Base-by-base conservation (phyloP, 148 eudicot species). In the Cornus kousa region DNA sequence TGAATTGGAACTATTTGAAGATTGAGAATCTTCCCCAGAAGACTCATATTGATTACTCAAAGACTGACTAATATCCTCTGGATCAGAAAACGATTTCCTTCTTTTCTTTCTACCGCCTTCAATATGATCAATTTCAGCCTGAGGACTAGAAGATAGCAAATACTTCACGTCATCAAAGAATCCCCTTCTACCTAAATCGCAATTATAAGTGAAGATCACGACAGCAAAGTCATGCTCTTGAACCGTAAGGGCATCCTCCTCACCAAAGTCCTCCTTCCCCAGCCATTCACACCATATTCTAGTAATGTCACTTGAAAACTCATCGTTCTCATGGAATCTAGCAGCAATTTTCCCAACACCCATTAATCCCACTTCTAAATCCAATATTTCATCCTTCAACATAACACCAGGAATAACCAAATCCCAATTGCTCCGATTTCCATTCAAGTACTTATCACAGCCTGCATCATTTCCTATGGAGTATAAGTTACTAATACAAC, bases 221-320 rank as follows among this genome's bases (percentile, higher is more conserved):
- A 95, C 81, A 24, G 92, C 94, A 88, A 93, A 93, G 62, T 93
- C 97, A 82, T 85, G 90, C 22, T 81, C 85, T 19, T 83, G 85
- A 33, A 84, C 33, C 71, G 53, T 16, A 75, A 40, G 24, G 43
- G 67, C 31, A 59, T 79, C 80, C 71, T 73, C 75, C 87, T 80
- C 74, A 40, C 16, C 82, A 11, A 43, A 70, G 66, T 67, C 73
- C 55, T 67, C 77, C 39, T 78, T 86, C 50, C 92, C 97, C 72
- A 93, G 78, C 99, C 99, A 95, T 80, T 93, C 99, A 84, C 97
- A 95, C 99, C 99, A 95, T 70, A 93, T 80, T 70, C 86, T 87
- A 53, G 59, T 82, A 31, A 93, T 82, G 57, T 81, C 84, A 55
- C 71, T 68, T 28, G 79, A 32, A 40, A 62, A 75, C 37, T 82